Evolutionary conservation across 805 yeast genomes (phyloP).

Genomic region (Candida sakaeoensis): DNA sequence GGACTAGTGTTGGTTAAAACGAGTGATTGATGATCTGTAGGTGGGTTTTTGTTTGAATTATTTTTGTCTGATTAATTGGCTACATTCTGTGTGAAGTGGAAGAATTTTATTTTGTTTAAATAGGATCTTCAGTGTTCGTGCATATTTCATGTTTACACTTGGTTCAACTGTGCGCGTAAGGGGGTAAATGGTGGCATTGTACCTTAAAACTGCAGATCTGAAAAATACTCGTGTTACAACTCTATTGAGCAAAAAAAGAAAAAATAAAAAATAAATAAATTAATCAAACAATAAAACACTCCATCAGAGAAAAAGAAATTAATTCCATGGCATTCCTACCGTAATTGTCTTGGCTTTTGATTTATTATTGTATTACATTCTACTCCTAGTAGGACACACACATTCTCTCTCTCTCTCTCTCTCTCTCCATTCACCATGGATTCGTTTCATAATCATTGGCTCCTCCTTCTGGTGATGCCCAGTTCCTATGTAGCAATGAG

Average conservation of each 20-base stretch:
- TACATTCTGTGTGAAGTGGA: neutral
- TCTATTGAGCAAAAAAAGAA: neutral
- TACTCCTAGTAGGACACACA: too few relatives aligned
- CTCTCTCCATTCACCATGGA: conserved; percentile 62
- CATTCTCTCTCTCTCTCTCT: neutral
- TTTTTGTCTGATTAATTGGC: too few relatives aligned
- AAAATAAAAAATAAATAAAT: neutral
- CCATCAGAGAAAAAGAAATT: neutral
- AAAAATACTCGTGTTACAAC: neutral
- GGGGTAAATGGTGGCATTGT: neutral
- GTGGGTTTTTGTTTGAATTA: too few relatives aligned
- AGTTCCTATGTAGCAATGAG: conserved; percentile 46
- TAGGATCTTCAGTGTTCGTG: conserved; percentile 4
- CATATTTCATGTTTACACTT: conserved; percentile 1
- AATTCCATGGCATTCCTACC: neutral
- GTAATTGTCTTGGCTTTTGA: neutral
- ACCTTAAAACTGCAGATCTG: conserved; percentile 2
- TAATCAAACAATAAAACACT: too few relatives aligned
- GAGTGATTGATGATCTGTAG: too few relatives aligned
- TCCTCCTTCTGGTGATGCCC: conserved; percentile 36
- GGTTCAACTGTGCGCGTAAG: neutral
- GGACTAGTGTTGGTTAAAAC: neutral
- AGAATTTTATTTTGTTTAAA: neutral
- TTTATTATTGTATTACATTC: neutral
- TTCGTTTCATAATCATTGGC: conserved; percentile 50